Evolutionary conservation across 352 stramenopile genomes (phyloP).

Genomic region (Phytophthora pistaciae): DNA sequence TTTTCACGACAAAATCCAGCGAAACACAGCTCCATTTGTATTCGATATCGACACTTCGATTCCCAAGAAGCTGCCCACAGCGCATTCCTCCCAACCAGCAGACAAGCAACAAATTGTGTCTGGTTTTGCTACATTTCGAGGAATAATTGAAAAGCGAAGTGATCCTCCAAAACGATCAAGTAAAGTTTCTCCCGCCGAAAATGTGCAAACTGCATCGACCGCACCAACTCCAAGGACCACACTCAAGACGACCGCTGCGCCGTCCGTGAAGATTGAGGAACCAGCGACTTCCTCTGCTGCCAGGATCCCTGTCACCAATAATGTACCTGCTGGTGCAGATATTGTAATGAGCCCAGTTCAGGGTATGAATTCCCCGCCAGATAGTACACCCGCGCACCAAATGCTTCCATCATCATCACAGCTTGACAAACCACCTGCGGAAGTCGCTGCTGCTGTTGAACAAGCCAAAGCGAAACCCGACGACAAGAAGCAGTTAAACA

Average conservation of each 20-base stretch:
- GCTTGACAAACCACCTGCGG: not conserved
- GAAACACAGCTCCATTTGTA: slow-evolving; percentile 42
- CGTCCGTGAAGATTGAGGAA: not conserved
- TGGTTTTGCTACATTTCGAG: slow-evolving; percentile 43
- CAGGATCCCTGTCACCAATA: not conserved
- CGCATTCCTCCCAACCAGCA: not conserved
- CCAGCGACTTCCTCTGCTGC: no score
- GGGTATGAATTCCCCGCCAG: not conserved
- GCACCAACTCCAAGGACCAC: not conserved
- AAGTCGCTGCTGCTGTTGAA: not conserved
- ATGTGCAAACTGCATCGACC: not conserved
- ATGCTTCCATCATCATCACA: not conserved
- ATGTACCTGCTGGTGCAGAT: not conserved
- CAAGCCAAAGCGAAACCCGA: slow-evolving; percentile 1
- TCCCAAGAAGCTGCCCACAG: not conserved
- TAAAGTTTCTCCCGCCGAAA: slow-evolving; percentile 18
- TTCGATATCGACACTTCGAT: slow-evolving; percentile 23
- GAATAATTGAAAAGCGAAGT: slow-evolving; percentile 31
- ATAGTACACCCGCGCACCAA: not conserved
- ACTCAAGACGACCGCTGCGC: not conserved
- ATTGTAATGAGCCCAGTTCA: slow-evolving; percentile 4
- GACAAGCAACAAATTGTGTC: slow-evolving; percentile 31
- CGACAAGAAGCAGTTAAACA: not conserved
- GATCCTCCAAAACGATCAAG: slow-evolving; percentile 14
- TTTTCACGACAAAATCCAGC: slow-evolving; percentile 42